Evolutionary conservation across 1,284 basidiomycete genomes (phyloP), one percentile per base, ranked within the genome.

Genomic region (Athelia psychrophila): DNA sequence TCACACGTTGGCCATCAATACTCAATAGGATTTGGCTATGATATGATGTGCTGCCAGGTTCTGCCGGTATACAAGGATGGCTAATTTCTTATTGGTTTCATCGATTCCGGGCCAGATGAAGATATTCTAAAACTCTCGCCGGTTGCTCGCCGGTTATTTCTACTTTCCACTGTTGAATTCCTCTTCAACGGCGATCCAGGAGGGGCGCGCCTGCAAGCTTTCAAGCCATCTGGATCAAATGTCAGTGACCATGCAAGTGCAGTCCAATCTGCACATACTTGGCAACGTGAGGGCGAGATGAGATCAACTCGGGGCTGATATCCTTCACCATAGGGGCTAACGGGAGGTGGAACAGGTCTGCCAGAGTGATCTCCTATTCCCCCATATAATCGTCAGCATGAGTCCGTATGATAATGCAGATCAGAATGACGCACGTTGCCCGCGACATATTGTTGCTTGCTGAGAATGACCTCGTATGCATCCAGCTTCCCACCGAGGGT

Each of bases 361-460:
- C 70, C 13, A 72, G 59, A 6, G 69, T 69, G 16, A 73, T 44
- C n/a, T 64, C 61, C 70, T 72, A 10, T 18, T 30, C 35, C 18
- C 44, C n/a, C 27, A 6, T 13, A 5, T 5, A 6, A 30, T 30
- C 13, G 27, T 30, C 13, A 5, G 13, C 6, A 30, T 6, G 27
- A 30, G 13, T 5, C 27, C 13, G 5, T 30, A 13, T 30, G 27
- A 13, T 13, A 20, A 18, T 27, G 48, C 50, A 50, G 16, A 54
- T 19, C n/a, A n/a, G n/a, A n/a, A 20, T 12, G 1, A 64, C 71
- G 50, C 32, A 77, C 75, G 54, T 81, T 62, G 2, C 80, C 80
- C 24, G 72, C 77, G n/a, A 82, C 56, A 56, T 77, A 83, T 55
- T 73, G 76, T 50, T 77, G 73, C 63, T 78, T 81, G 47, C 67